Conservation (phyloP, 2,329 filamentous ascomycete species). For the Aspergillus sp. region DNA sequence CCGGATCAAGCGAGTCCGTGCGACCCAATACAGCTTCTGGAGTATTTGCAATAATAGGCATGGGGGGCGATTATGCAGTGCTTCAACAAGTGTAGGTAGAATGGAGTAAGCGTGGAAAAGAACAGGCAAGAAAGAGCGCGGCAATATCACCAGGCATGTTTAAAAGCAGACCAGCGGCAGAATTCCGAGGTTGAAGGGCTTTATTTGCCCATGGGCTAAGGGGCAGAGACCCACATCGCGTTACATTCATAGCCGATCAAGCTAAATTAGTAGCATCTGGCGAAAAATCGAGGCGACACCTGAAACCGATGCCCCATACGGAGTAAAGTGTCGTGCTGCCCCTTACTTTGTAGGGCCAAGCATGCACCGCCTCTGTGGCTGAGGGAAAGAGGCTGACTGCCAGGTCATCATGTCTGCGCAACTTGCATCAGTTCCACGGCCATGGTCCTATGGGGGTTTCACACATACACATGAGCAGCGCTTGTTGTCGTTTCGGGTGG, state of each 20-base stretch:
- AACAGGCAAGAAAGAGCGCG: background rate
- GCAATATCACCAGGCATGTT: background rate
- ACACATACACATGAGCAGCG: constrained; percentile 1
- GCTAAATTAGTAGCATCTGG: background rate
- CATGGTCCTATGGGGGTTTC: constrained; percentile 4
- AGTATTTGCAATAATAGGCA: constrained; percentile 70
- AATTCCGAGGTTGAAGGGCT: background rate
- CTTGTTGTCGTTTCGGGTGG: background rate
- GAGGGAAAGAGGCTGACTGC: constrained; percentile 16
- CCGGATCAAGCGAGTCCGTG: constrained; percentile 80
- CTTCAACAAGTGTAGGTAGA: background rate
- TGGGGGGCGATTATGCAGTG: constrained; percentile 32
- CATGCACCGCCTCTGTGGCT: constrained; percentile 31
- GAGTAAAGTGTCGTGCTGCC: background rate
- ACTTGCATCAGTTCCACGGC: background rate
- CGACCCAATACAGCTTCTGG: constrained; percentile 79
- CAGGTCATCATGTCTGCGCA: background rate
- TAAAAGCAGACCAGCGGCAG: background rate
- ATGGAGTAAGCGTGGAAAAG: background rate
- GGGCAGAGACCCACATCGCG: background rate
- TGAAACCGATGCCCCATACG: background rate
- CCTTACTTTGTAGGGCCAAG: constrained; percentile 11
- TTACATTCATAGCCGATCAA: background rate
- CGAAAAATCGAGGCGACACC: background rate
- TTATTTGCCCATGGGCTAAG: background rate